phyloP scores from a whole-genome alignment of 2,329 filamentous ascomycete species.

The Botrytis galanthina region DNA sequence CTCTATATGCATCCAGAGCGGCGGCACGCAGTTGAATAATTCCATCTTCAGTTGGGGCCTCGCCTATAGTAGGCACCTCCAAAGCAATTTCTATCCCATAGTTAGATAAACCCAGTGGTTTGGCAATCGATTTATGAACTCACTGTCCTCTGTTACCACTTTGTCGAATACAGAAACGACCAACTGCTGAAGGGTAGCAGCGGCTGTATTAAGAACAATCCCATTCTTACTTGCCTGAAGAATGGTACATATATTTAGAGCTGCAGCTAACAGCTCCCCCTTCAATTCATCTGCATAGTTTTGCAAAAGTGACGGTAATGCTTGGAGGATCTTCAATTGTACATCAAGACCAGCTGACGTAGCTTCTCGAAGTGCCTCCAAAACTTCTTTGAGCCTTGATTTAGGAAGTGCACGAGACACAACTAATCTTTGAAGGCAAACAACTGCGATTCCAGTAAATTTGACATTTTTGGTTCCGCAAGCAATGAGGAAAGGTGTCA shows the following conservation, averaged over 20 bases:
- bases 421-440: conserved; percentile 85
- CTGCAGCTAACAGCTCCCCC: conserved; percentile 75
- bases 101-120: conserved; percentile 21
- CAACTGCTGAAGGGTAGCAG: conserved; percentile 93
- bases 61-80: conserved; percentile 59
- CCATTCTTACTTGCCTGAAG: conserved; percentile 89
- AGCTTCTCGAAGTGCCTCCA: conserved; percentile 84
- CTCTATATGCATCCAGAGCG: conserved; percentile 79
- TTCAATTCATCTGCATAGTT: conserved; percentile 83
- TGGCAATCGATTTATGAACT: conserved; percentile 37
- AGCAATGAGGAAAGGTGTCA: conserved; percentile 90
- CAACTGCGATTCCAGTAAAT: conserved; percentile 81
- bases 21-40: conserved; percentile 67
- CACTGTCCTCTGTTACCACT: conserved; percentile 77
- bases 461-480: conserved; percentile 88
- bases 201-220: conserved; percentile 92
- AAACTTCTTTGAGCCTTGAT: conserved; percentile 76
- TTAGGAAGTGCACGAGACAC: conserved; percentile 76
- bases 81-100: conserved; percentile 38
- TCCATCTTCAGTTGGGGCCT: conserved; percentile 65
- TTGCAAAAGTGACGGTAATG: conserved; percentile 82
- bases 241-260: conserved; percentile 87
- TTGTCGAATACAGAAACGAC: conserved; percentile 93
- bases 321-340: conserved; percentile 93
- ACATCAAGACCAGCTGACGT: conserved; percentile 80